These are phyloP conservation scores for Ganoderma sinense DNA, from an alignment of 1,284 basidiomycete species.

Conservation along the genomic window DNA sequence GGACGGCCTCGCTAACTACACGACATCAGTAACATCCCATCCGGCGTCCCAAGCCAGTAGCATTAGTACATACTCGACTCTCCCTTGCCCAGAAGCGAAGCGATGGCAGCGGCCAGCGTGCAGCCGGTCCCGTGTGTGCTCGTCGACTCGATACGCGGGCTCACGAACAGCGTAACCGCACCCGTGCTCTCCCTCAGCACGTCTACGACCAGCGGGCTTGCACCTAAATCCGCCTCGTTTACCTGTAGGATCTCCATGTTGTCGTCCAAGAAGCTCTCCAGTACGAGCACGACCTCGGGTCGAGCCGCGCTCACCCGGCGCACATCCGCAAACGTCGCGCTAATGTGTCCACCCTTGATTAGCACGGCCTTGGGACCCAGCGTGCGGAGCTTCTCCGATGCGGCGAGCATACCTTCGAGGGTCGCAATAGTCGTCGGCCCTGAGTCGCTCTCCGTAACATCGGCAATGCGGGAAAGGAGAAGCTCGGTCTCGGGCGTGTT, in stretches of 20 bases:
- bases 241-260: slow-evolving; percentile 69
- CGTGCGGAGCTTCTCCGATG: slow-evolving; percentile 60
- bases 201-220: slow-evolving; percentile 72
- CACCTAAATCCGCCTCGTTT: slow-evolving; percentile 31
- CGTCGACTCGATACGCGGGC: slow-evolving; percentile 70
- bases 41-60: neutral
- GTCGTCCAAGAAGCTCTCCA: slow-evolving; percentile 53
- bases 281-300: slow-evolving; percentile 46
- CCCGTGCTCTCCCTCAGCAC: slow-evolving; percentile 60
- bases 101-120: slow-evolving; percentile 87
- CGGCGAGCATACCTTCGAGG: slow-evolving; percentile 71
- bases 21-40: neutral
- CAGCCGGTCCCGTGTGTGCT: slow-evolving; percentile 96
- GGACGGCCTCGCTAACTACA: slow-evolving; percentile 66
- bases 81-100: slow-evolving; percentile 70
- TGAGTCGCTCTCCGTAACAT: neutral
- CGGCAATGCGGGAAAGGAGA: slow-evolving; percentile 54
- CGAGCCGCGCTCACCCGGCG: slow-evolving; percentile 36
- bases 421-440: slow-evolving; percentile 46
- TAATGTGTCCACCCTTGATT: slow-evolving; percentile 90
- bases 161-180: slow-evolving; percentile 63
- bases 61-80: slow-evolving; percentile 47
- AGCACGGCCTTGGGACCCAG: slow-evolving; percentile 71
- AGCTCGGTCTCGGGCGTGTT: slow-evolving; percentile 87
- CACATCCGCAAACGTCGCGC: slow-evolving; percentile 55